Conservation (phyloP, 2,329 filamentous ascomycete genomes). For the Apiospora koreana region DNA sequence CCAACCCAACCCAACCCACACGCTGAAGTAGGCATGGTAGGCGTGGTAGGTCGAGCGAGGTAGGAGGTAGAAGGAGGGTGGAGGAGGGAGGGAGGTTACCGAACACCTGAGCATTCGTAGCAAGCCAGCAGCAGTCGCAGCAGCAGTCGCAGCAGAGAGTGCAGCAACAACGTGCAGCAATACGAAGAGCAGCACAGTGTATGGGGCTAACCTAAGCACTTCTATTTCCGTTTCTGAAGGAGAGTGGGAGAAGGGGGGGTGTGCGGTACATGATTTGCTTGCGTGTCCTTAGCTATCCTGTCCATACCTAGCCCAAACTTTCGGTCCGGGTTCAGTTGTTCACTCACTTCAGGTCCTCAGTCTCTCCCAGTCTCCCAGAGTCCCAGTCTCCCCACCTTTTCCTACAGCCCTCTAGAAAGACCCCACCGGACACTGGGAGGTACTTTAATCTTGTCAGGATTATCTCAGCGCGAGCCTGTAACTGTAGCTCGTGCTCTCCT, state of each 20-base stretch:
- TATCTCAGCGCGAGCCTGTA: constrained; percentile 2
- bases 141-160: too few relatives aligned
- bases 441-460: constrained; percentile 9
- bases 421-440: constrained; percentile 5
- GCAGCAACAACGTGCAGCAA: not conserved
- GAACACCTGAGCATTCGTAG: not conserved
- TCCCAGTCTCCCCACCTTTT: not conserved
- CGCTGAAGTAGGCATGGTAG: not conserved
- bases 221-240: constrained; percentile 7
- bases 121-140: too few relatives aligned
- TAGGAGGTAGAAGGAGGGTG: not conserved
- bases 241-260: not conserved
- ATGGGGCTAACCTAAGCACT: not conserved
- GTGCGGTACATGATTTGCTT: constrained; percentile 4
- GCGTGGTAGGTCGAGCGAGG: not conserved
- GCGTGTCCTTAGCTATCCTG: constrained; percentile 1
- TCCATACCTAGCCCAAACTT: constrained; percentile 8
- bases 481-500: too few relatives aligned
- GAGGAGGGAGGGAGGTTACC: not conserved
- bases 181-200: not conserved
- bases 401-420: not conserved
- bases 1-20: not conserved
- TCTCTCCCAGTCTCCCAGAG: too few relatives aligned
- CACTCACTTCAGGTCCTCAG: not conserved
- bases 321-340: constrained; percentile 6